Evolutionary conservation across 805 yeast species (phyloP).

Genomic region (Candida andamanensis): DNA sequence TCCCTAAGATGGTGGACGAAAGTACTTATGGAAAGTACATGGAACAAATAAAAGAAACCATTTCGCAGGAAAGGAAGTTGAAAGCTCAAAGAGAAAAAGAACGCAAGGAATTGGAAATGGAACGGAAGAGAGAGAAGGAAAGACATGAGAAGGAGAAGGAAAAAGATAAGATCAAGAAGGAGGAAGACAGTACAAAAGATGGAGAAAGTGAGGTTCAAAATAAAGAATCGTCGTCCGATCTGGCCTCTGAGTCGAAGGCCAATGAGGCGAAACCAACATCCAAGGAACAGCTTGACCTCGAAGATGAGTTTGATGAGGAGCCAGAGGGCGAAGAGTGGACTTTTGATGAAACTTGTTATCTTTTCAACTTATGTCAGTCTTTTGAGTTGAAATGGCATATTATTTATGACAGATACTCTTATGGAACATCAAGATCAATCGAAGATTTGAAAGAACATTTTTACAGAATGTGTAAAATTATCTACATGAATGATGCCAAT

Average conservation of each 20-base stretch:
- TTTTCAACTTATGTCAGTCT: constrained; percentile 66
- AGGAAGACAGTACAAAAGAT: constrained; percentile 4
- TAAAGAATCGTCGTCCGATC: constrained; percentile 2
- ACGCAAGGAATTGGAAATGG: constrained; percentile 10
- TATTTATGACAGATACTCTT: constrained; percentile 55
- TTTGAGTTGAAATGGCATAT: constrained; percentile 64
- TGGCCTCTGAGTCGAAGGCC: not conserved
- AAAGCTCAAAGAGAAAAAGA: constrained; percentile 12
- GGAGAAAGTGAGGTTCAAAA: constrained; percentile 1
- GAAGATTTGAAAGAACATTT: constrained; percentile 85
- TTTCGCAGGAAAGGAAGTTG: constrained; percentile 14
- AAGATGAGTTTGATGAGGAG: no score
- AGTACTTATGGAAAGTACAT: constrained; percentile 52
- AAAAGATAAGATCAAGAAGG: constrained; percentile 3
- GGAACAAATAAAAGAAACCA: constrained; percentile 32
- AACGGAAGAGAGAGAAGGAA: constrained; percentile 4
- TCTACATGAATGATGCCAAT: constrained; percentile 39
- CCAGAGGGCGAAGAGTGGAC: constrained; percentile 4
- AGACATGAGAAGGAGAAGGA: constrained; percentile 1
- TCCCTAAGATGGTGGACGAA: constrained; percentile 63
- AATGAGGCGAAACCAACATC: not conserved
- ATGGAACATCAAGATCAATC: constrained; percentile 35
- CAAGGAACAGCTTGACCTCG: no score
- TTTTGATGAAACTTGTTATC: constrained; percentile 68
- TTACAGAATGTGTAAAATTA: constrained; percentile 59